Base-by-base conservation (phyloP, 208 protist species). In the Trypanosoma caninum region DNA sequence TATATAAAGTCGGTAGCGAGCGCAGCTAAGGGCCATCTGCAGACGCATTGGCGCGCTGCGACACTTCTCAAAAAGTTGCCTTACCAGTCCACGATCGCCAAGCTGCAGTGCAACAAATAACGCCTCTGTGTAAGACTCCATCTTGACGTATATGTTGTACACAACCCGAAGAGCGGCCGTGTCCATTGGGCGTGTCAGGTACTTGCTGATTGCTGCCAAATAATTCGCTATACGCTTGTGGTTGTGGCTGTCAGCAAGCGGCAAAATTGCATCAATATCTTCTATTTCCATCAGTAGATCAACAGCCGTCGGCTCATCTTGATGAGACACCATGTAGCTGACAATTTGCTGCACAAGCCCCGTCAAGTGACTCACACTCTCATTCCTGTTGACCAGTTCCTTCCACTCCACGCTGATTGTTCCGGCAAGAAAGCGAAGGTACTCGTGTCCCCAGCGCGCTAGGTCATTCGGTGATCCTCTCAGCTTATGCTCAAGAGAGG, bases 371-470 rank as follows among this genome's bases (percentile, higher is more conserved):
- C 84, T 78, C 22, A 82, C 89, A 55, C 75, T 69, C 40, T 85
- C 83, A 3, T 48, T 59, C 35, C 74, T 80, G 45, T 55, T 62
- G 14, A 62, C 46, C 2, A 85, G 76, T 44, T 84, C 77, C 42
- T 89, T 81, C 81, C 95, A 99, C 76, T 98, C 95, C 11, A 83
- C 81, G 16, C 79, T 90, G 40, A 99, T 89, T 63, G 98, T 94
- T 9, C 89, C 97, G 2, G 97, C 74, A 25, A 99, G 84, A 69
- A 94, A 90, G 65, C 96, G 80, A 18, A 99, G 89, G 71, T 99
- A 99, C 80, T 99, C 99, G 72, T 99, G 98, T 7, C 99, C 99
- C 98, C 99, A 99, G 35, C 80, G 46, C 5, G 83, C 97, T 8
- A 99, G 69, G 40, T 98, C 89, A 47, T 96, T 87, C 13, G 60